Percentiles rank a stretch among this genome's conserved stretches.
Evolutionary conservation across 805 yeast species (phyloP).

Genomic region (Metschnikowia kofuensis): DNA sequence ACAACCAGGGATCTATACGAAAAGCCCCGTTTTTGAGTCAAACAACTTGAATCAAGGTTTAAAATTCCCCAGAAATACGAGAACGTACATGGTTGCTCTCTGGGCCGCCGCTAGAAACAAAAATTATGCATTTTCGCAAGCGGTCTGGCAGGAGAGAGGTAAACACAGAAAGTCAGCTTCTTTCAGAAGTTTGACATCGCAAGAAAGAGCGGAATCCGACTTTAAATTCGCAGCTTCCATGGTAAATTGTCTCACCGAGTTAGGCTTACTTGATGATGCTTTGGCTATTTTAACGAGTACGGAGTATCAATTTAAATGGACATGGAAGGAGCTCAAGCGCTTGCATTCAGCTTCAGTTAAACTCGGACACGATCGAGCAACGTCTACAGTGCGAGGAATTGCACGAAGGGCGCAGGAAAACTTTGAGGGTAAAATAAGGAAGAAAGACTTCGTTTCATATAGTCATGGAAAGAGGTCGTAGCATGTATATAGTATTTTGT

Average conservation of each 20-base stretch:
- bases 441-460: constrained; percentile 32
- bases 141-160: constrained; percentile 80
- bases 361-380: constrained; percentile 28
- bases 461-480: constrained; percentile 32
- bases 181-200: constrained; percentile 43
- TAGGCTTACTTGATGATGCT: constrained; percentile 66
- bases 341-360: constrained; percentile 31
- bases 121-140: constrained; percentile 57
- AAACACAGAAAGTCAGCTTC: constrained; percentile 51
- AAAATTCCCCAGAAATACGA: constrained; percentile 32
- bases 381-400: constrained; percentile 32
- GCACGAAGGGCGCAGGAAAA: constrained; percentile 35
- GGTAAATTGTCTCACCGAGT: constrained; percentile 55
- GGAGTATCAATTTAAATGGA: constrained; percentile 70
- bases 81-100: constrained; percentile 58
- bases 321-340: constrained; percentile 34
- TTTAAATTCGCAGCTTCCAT: constrained; percentile 70
- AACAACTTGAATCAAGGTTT: neutral
- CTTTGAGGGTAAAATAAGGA: constrained; percentile 38
- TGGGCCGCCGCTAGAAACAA: constrained; percentile 61
- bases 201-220: constrained; percentile 46
- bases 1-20: constrained; percentile 8
- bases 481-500: constrained; percentile 7
- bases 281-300: constrained; percentile 65
- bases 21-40: constrained; percentile 21